Conservation (phyloP, 805 yeast genomes). For the Candida koratica region DNA sequence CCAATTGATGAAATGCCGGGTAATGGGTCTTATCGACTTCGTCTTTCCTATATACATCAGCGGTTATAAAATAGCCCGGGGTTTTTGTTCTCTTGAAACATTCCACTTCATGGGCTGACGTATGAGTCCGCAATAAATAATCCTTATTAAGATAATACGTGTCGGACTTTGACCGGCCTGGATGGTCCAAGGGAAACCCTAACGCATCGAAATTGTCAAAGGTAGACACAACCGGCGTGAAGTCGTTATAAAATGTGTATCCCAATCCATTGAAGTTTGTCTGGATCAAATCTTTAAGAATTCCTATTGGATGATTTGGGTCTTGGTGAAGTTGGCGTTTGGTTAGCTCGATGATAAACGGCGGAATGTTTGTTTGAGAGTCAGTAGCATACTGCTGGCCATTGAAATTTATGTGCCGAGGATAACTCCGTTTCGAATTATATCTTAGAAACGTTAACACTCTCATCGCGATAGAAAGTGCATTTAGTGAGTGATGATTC, state of each 20-base stretch:
- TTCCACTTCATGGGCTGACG: conserved; percentile 93
- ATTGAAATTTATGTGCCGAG: conserved; percentile 35
- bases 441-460: no score
- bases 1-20: conserved; percentile 98
- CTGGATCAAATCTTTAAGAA: conserved; percentile 71
- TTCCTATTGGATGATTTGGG: conserved; percentile 85
- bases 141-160: conserved; percentile 83
- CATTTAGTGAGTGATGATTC: no score
- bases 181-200: conserved; percentile 87
- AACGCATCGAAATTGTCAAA: conserved; percentile 86
- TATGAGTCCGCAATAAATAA: conserved; percentile 80
- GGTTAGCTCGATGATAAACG: conserved; percentile 61
- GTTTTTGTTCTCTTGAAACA: conserved; percentile 65
- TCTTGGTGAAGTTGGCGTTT: conserved; percentile 71
- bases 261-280: conserved; percentile 60
- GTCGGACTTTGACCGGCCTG: conserved; percentile 88
- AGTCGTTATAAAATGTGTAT: conserved; percentile 73
- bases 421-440: conserved; percentile 9
- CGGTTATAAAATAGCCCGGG: conserved; percentile 88
- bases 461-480: no score
- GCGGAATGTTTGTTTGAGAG: conserved; percentile 83
- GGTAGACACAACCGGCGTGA: conserved; percentile 77
- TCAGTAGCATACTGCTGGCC: conserved; percentile 58
- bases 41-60: conserved; percentile 94
- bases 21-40: conserved; percentile 95